A percentile compares a stretch with the other conserved stretches of the same genome.
Evolutionary conservation across 768 basidiomycete species (phyloP).

Genomic region (Terana coerulea): DNA sequence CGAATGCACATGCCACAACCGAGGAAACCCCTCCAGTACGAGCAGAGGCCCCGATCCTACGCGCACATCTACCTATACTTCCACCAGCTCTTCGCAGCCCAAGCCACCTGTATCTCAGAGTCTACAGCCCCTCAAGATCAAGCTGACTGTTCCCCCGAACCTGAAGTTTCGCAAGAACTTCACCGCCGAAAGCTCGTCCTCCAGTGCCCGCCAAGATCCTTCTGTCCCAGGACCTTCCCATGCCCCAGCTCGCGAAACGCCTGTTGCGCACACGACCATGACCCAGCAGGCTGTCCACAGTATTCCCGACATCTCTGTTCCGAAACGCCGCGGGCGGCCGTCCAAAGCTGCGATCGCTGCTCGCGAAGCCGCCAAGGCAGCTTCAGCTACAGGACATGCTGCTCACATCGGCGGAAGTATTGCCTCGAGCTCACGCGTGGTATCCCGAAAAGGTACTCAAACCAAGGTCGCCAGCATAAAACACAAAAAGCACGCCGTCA

Average conservation of each 20-base stretch:
- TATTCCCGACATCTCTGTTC: slow-evolving; percentile 18
- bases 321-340: slow-evolving; percentile 55
- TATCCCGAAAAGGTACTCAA: not conserved
- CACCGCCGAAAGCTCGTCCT: slow-evolving; percentile 4
- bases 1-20: slow-evolving; percentile 75
- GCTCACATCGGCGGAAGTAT: not conserved
- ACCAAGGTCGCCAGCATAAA: not conserved
- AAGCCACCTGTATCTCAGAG: slow-evolving; percentile 20
- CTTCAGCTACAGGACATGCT: slow-evolving; percentile 4
- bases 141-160: slow-evolving; percentile 59
- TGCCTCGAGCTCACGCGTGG: not conserved
- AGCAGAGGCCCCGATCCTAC: slow-evolving; percentile 26
- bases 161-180: slow-evolving; percentile 29
- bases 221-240: not conserved
- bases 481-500: not conserved
- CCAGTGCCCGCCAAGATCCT: slow-evolving; percentile 12
- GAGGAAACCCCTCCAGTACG: slow-evolving; percentile 16
- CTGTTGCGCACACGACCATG: slow-evolving; percentile 15
- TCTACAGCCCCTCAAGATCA: slow-evolving; percentile 61
- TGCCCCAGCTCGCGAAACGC: not conserved
- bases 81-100: slow-evolving; percentile 29
- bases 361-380: slow-evolving; percentile 29
- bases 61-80: slow-evolving; percentile 33
- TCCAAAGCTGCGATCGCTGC: slow-evolving; percentile 42
- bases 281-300: slow-evolving; percentile 11